These are phyloP conservation scores for Xylaria curta DNA, from an alignment of 495 filamentous ascomycete species.

Conservation along the genomic window DNA sequence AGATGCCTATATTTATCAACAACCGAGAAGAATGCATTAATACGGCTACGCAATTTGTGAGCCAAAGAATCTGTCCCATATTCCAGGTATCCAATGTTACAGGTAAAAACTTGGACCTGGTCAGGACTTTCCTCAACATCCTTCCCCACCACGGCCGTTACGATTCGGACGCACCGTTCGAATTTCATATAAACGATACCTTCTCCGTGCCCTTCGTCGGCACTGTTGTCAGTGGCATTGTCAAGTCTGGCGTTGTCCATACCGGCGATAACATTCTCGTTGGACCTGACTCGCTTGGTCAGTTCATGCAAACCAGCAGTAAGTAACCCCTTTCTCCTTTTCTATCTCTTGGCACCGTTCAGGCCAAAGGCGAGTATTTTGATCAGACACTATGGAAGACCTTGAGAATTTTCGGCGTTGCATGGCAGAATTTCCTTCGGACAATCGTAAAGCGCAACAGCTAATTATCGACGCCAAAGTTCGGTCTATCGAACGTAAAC, in stretches of 20 bases:
- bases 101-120: constrained; percentile 77
- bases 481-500: constrained; percentile 92
- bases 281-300: constrained; percentile 89
- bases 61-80: constrained; percentile 92
- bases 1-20: constrained; percentile 98
- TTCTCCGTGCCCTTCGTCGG: constrained; percentile 99
- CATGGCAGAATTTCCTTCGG: not conserved
- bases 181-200: constrained; percentile 96
- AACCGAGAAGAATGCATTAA: constrained; percentile 89
- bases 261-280: constrained; percentile 88
- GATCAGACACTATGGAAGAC: not conserved
- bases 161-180: constrained; percentile 84
- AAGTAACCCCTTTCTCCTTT: not conserved
- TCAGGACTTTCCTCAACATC: constrained; percentile 93
- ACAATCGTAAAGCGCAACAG: not conserved
- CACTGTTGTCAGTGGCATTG: constrained; percentile 93
- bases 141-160: constrained; percentile 95
- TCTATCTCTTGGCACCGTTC: not conserved
- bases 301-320: constrained; percentile 84
- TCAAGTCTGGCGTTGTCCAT: constrained; percentile 87
- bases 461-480: constrained; percentile 42
- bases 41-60: constrained; percentile 95
- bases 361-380: not conserved
- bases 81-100: constrained; percentile 99
- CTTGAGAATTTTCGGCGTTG: not conserved